A percentile compares a stretch with the other conserved stretches of the same genome.
These are phyloP conservation scores for Rhododendron williamsianum DNA, from an alignment of 148 eudicot species.

Conservation along the genomic window DNA sequence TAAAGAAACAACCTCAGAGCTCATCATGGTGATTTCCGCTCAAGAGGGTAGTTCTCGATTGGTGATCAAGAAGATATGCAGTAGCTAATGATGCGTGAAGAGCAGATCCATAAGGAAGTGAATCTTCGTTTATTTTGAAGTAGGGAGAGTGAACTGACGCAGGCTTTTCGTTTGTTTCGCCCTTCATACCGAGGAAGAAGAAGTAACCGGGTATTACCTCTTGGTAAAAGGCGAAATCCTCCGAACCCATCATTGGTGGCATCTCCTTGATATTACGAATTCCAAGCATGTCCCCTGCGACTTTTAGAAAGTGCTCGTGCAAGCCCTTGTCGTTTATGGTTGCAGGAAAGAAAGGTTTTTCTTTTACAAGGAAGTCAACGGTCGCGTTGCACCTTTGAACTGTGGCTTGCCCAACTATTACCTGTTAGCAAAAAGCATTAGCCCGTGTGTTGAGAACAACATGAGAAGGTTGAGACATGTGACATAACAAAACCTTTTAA, in stretches of 20 bases:
- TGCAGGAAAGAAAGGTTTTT: conserved; percentile 46
- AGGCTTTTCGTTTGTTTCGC: conserved; percentile 31
- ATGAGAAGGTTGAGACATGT: background rate
- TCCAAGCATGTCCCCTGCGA: conserved; percentile 65
- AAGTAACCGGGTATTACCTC: conserved; percentile 75
- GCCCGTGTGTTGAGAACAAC: background rate
- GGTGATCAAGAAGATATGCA: conserved; percentile 49
- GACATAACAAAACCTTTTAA: background rate
- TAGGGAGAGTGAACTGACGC: conserved; percentile 38
- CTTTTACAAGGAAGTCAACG: conserved; percentile 37
- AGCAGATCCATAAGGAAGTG: conserved; percentile 59
- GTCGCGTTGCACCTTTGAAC: conserved; percentile 95
- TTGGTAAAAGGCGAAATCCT: conserved; percentile 83
- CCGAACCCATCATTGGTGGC: conserved; percentile 71
- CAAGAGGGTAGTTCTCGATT: conserved; percentile 10
- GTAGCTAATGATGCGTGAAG: conserved; percentile 67
- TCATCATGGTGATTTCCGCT: conserved; percentile 45
- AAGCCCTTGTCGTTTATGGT: conserved; percentile 56
- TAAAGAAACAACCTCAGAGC: conserved; percentile 35
- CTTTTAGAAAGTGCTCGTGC: conserved; percentile 48
- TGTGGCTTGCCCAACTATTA: conserved; percentile 71
- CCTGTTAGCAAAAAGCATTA: conserved; percentile 40
- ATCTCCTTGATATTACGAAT: conserved; percentile 46
- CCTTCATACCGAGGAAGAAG: conserved; percentile 68
- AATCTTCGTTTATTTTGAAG: conserved; percentile 45